Conservation (phyloP, 176 grass and related monocot genomes). For the Areca catechu region DNA sequence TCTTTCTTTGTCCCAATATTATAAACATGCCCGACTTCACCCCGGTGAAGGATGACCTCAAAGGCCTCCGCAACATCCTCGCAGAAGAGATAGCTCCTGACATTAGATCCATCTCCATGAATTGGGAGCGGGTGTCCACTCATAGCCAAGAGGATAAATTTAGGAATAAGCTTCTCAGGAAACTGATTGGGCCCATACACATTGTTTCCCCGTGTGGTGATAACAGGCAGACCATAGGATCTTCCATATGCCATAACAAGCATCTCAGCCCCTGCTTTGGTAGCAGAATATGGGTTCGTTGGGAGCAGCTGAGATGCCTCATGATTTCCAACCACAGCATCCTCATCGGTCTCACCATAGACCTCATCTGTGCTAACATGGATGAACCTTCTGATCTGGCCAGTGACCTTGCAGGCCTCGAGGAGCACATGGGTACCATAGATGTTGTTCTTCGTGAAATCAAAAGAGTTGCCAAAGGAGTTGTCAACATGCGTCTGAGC, state of each 20-base stretch:
- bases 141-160: slow-evolving; percentile 80
- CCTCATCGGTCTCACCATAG: slow-evolving; percentile 80
- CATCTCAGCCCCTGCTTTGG: slow-evolving; percentile 87
- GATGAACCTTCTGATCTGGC: slow-evolving; percentile 77
- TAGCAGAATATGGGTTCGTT: slow-evolving; percentile 79
- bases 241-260: slow-evolving; percentile 92
- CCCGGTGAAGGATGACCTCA: slow-evolving; percentile 71
- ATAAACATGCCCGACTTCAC: slow-evolving; percentile 82
- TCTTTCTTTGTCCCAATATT: slow-evolving; percentile 81
- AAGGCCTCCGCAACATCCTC: slow-evolving; percentile 89
- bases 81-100: slow-evolving; percentile 73
- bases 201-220: slow-evolving; percentile 76
- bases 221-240: slow-evolving; percentile 71
- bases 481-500: slow-evolving; percentile 88
- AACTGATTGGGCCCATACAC: slow-evolving; percentile 79
- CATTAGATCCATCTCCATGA: slow-evolving; percentile 77
- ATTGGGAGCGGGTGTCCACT: slow-evolving; percentile 61
- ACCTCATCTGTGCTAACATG: slow-evolving; percentile 91
- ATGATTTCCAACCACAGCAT: slow-evolving; percentile 67
- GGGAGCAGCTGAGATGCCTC: slow-evolving; percentile 79
- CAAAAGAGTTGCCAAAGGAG: slow-evolving; percentile 85
- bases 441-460: slow-evolving; percentile 85
- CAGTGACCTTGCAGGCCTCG: slow-evolving; percentile 78
- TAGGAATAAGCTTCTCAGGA: slow-evolving; percentile 75
- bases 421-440: slow-evolving; percentile 81